phyloP scores from a whole-genome alignment of 2,329 filamentous ascomycete species.

The Cryoendolithus antarcticus region DNA sequence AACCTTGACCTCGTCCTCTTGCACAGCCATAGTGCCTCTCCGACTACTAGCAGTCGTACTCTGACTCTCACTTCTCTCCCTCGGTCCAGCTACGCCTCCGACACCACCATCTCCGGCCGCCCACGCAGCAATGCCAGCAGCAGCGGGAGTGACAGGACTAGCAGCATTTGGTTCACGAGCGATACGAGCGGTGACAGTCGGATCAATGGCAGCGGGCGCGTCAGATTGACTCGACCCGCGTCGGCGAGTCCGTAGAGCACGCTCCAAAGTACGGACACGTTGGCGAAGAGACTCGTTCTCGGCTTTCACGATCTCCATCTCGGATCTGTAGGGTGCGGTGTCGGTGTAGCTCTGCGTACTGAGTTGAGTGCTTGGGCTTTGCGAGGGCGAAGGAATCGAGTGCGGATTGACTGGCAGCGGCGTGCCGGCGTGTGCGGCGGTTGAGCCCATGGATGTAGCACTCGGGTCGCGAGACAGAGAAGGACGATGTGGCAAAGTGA shows the following conservation, averaged over 20 bases:
- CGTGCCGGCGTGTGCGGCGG: conserved; percentile 14
- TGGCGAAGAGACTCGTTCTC: conserved; percentile 37
- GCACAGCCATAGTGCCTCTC: conserved; percentile 10
- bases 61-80: conserved; percentile 26
- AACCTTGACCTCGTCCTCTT: conserved; percentile 23
- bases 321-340: conserved; percentile 30
- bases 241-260: conserved; percentile 25
- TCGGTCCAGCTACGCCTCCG: conserved; percentile 21
- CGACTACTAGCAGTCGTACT: conserved; percentile 24
- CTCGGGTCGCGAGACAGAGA: conserved; percentile 21
- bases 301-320: conserved; percentile 37
- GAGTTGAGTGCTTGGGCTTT: conserved; percentile 10
- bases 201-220: conserved; percentile 5
- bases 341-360: conserved; percentile 25
- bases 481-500: conserved; percentile 22
- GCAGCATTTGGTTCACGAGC: background rate
- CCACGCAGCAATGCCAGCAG: conserved; percentile 17
- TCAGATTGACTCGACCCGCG: conserved; percentile 22
- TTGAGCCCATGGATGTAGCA: conserved; percentile 14
- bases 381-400: conserved; percentile 11
- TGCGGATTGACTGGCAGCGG: conserved; percentile 10
- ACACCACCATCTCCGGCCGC: conserved; percentile 17
- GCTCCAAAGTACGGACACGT: conserved; percentile 36
- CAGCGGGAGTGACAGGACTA: conserved; percentile 2
- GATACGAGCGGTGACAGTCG: background rate